These are phyloP conservation scores for Aethionema arabicum DNA, from an alignment of 345 rosid species.

Conservation along the genomic window DNA sequence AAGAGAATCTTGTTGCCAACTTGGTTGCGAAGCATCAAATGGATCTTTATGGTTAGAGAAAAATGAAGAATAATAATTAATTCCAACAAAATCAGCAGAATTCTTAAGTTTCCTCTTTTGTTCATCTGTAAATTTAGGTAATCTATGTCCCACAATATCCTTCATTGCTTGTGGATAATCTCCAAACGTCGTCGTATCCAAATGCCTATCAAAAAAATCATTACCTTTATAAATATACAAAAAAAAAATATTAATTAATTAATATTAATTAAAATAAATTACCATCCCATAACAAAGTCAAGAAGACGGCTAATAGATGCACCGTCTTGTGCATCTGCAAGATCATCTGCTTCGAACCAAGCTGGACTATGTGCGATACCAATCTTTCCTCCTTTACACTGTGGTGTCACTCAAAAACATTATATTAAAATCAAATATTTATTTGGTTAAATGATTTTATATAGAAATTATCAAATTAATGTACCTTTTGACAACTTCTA, in stretches of 20 bases:
- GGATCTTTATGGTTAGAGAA: slow-evolving; percentile 11
- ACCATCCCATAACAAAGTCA: slow-evolving; percentile 17
- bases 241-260: neutral
- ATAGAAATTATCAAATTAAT: neutral
- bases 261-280: neutral
- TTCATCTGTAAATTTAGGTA: slow-evolving; percentile 32
- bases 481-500: slow-evolving; percentile 14
- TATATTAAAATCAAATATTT: neutral
- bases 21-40: slow-evolving; percentile 13
- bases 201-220: slow-evolving; percentile 19
- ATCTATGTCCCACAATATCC: slow-evolving; percentile 30
- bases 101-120: slow-evolving; percentile 31
- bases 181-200: slow-evolving; percentile 38
- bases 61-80: slow-evolving; percentile 39
- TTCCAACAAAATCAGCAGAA: slow-evolving; percentile 38
- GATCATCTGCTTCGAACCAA: slow-evolving; percentile 12
- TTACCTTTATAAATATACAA: neutral
- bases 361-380: neutral
- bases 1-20: slow-evolving; percentile 32
- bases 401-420: neutral
- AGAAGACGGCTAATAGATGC: slow-evolving; percentile 2
- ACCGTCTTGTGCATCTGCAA: neutral
- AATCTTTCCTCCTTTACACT: slow-evolving; percentile 4
- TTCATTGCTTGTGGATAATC: slow-evolving; percentile 38
- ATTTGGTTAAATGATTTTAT: neutral